Conservation (phyloP, 257 asterid genomes). For the Solanum infundibuliforme region DNA sequence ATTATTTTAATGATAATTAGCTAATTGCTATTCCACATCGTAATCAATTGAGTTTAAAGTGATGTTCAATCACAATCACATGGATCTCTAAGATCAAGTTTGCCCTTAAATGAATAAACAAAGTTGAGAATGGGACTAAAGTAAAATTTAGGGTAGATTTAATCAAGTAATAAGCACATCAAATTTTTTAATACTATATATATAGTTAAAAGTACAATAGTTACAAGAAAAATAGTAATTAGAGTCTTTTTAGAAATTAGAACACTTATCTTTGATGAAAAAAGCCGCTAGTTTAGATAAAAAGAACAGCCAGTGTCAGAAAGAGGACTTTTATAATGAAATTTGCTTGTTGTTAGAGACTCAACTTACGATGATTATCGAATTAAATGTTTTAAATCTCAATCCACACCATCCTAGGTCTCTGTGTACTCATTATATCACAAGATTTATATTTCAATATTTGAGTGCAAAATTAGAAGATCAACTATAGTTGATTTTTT, state of each 20-base stretch:
- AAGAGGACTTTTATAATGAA: background rate
- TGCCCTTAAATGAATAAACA: background rate
- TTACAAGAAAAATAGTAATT: background rate
- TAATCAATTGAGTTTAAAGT: background rate
- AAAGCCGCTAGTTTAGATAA: background rate
- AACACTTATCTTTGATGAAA: background rate
- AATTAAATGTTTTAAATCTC: background rate
- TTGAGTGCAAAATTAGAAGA: background rate
- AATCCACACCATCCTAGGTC: background rate
- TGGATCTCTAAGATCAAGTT: background rate
- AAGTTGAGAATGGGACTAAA: background rate
- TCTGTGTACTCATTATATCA: background rate
- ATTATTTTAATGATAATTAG: background rate
- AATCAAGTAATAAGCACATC: background rate
- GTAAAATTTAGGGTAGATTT: background rate
- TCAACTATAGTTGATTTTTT: background rate
- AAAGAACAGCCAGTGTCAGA: rapidly evolving
- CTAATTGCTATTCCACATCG: background rate
- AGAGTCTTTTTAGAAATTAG: background rate
- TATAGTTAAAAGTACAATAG: background rate
- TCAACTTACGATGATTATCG: background rate
- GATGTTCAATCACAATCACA: background rate
- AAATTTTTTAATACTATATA: background rate
- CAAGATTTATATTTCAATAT: background rate
- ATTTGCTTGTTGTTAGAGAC: too few relatives aligned